Evolutionary conservation across 2,329 filamentous ascomycete genomes (phyloP), one percentile per base, ranked within the genome.

Genomic region (Aspergillus pseudoglaucus): DNA sequence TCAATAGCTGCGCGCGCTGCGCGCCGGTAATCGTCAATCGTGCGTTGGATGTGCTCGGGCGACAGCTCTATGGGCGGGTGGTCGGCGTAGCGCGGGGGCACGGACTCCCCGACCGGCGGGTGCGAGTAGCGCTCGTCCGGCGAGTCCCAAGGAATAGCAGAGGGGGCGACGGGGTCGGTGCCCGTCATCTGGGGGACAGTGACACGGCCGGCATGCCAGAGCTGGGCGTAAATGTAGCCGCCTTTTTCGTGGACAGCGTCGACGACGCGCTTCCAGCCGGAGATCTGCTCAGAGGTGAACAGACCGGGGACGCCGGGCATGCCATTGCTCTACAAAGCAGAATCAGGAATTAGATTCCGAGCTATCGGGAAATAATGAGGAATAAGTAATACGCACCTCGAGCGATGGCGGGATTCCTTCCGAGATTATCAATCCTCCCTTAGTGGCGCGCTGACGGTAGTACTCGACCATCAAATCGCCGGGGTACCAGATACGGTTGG

Each of bases 1-100:
- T 76, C 73, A 22, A 83, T 70, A 0, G 80, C 80, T 56, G 62
- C 75, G 51, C 65, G 64, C 1, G 75, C 74, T 1, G 73, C 73
- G 3, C 52, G 49, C 46, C 68, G 73, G 53, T 73, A 77, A 52
- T 75, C 73, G 0, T 56, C 52, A 27, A 75, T 71, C 3, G 70
- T 73, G 30, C 58, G 53, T 47, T 69, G 60, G 52, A 77, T 75
- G 46, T 75, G 74, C 1, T 69, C 67, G 20, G 72, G 63, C 0
- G 70, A 74, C 55, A 77, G 48, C 49, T 63, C 73, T 49, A 71
- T 70, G 14, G 65, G 72, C n/a, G 61, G 66, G 18, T 72, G 70
- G 51, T 74, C 71, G 8, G 61, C 49, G 52, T 71, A 75, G 52
- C 49, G 70, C 58, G 68, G 61, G 39, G 59, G 62, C 45, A 61